phyloP scores from a whole-genome alignment of 169 alveolate genomes.

The Besnoitia besnoiti region DNA sequence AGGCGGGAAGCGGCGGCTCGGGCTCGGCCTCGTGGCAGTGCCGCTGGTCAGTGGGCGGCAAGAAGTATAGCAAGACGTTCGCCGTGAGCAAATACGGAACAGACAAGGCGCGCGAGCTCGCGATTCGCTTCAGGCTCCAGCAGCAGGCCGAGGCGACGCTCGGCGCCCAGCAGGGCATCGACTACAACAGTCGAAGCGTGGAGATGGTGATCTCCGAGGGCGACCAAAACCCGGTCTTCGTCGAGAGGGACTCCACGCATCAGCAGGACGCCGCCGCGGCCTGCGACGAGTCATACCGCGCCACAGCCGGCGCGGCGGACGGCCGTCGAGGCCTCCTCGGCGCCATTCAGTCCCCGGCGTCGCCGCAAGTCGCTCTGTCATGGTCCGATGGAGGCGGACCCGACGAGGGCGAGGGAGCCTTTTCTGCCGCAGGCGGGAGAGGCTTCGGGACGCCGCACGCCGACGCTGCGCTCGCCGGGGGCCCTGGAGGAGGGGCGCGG shows the following conservation, averaged over 20 bases:
- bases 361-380: background rate
- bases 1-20: background rate
- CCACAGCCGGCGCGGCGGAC: no score
- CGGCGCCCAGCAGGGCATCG: background rate
- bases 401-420: background rate
- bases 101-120: slow-evolving; percentile 27
- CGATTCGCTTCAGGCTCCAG: slow-evolving; percentile 6
- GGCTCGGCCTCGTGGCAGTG: slow-evolving; percentile 10
- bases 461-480: no score
- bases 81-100: slow-evolving; percentile 10
- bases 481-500: no score
- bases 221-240: background rate
- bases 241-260: background rate
- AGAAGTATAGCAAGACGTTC: slow-evolving; percentile 13
- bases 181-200: background rate
- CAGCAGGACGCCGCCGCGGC: no score
- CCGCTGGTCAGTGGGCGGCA: slow-evolving; percentile 23
- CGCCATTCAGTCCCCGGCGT: no score
- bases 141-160: background rate
- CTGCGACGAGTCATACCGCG: no score
- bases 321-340: no score
- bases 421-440: background rate
- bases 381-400: slow-evolving; percentile 28
- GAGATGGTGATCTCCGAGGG: background rate
- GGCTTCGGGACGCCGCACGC: no score